These are phyloP conservation scores for Aquilaria yunnanensis DNA, from an alignment of 345 rosid species.

Conservation along the genomic window DNA sequence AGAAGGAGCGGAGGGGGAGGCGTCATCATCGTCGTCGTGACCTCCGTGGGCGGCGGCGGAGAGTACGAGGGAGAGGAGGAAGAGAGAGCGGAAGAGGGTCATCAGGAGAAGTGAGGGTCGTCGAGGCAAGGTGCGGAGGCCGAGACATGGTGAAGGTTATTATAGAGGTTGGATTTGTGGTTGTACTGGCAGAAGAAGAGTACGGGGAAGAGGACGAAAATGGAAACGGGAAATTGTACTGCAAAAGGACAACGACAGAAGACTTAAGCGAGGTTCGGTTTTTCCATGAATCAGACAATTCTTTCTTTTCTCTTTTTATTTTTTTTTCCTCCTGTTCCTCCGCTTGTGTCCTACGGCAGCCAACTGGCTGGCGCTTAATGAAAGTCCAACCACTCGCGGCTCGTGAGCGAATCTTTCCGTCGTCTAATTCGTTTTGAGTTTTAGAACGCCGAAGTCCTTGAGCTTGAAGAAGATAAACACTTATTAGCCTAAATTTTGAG, in stretches of 20 bases:
- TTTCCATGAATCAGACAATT: not conserved
- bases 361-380: no score
- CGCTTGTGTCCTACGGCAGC: no score
- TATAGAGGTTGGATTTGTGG: not conserved
- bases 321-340: no score
- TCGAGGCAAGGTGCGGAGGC: not conserved
- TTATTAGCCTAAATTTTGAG: no score
- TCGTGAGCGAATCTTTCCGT: no score
- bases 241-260: not conserved
- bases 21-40: constrained; percentile 23
- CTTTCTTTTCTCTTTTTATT: no score
- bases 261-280: not conserved
- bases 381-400: no score
- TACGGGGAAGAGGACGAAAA: not conserved
- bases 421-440: no score
- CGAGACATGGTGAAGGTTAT: not conserved
- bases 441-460: no score
- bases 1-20: not conserved
- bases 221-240: not conserved
- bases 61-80: constrained; percentile 35
- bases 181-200: constrained; percentile 1
- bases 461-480: no score
- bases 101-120: not conserved
- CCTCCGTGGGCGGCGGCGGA: constrained; percentile 47
- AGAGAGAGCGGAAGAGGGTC: constrained; percentile 24